Conservation (phyloP, 169 alveolate species). For the Plasmodium reichenowi region DNA sequence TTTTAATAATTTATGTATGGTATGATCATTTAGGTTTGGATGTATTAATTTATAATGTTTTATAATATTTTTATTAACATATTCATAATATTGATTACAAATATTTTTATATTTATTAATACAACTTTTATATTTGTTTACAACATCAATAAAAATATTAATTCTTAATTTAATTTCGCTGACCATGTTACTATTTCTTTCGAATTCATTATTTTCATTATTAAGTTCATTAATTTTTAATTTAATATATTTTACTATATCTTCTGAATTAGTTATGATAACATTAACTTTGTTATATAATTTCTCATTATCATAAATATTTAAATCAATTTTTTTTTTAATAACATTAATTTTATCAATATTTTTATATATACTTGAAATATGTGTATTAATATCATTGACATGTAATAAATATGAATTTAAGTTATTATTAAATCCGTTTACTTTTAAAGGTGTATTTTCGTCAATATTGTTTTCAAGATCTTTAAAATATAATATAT, state of each 20-base stretch:
- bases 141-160: slow-evolving; percentile 49
- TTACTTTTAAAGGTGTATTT: slow-evolving; percentile 9
- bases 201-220: slow-evolving; percentile 27
- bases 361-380: slow-evolving; percentile 36
- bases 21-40: slow-evolving; percentile 36
- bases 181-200: slow-evolving; percentile 9
- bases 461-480: slow-evolving; percentile 16
- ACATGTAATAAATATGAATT: slow-evolving; percentile 33
- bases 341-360: slow-evolving; percentile 49
- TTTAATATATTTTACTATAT: slow-evolving; percentile 11
- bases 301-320: slow-evolving; percentile 50
- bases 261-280: slow-evolving; percentile 21
- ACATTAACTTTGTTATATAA: slow-evolving; percentile 17
- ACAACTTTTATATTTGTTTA: slow-evolving; percentile 48
- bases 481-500: slow-evolving; percentile 6
- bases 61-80: slow-evolving; percentile 41
- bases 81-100: slow-evolving; percentile 54
- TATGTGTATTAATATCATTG: slow-evolving; percentile 33
- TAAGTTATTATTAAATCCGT: neutral
- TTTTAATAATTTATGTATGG: slow-evolving; percentile 20
- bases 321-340: slow-evolving; percentile 58
- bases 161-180: slow-evolving; percentile 56
- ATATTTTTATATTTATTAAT: slow-evolving; percentile 51
- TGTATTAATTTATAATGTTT: slow-evolving; percentile 44
- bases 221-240: slow-evolving; percentile 6